Evolutionary conservation across 2,329 filamentous ascomycete species (phyloP).

Genomic region (Neonectria magnoliae): DNA sequence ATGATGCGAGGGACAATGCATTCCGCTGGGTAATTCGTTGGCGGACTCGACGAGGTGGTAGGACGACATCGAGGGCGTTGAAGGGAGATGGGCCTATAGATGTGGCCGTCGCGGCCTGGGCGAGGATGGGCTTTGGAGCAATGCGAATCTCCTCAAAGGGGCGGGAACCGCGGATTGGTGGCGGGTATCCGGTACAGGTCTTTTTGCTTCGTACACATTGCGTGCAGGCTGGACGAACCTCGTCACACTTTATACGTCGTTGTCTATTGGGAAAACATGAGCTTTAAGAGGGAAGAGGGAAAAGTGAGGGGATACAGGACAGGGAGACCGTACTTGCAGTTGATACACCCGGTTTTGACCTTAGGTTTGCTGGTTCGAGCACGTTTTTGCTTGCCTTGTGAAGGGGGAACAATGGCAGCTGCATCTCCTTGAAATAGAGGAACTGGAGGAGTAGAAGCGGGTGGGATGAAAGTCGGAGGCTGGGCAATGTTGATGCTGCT

Average conservation of each 20-base stretch:
- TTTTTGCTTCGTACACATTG: slow-evolving; percentile 70
- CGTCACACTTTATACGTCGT: slow-evolving; percentile 74
- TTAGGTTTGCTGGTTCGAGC: slow-evolving; percentile 66
- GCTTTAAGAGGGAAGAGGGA: slow-evolving; percentile 25
- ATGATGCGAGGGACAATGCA: slow-evolving; percentile 38
- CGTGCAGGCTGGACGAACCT: slow-evolving; percentile 67
- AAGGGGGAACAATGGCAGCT: neutral
- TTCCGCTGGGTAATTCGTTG: slow-evolving; percentile 33
- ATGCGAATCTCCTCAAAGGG: slow-evolving; percentile 60
- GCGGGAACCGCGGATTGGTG: slow-evolving; percentile 59
- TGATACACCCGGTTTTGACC: slow-evolving; percentile 73
- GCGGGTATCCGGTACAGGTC: slow-evolving; percentile 70
- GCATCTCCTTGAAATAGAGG: slow-evolving; percentile 7
- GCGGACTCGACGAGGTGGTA: slow-evolving; percentile 47
- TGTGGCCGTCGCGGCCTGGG: slow-evolving; percentile 33
- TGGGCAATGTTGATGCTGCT: slow-evolving; percentile 15
- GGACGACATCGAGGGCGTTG: slow-evolving; percentile 36
- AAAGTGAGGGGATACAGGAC: slow-evolving; percentile 7
- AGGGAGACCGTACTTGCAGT: slow-evolving; percentile 69
- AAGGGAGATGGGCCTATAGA: slow-evolving; percentile 26
- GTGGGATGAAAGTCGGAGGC: slow-evolving; percentile 16
- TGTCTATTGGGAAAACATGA: slow-evolving; percentile 52
- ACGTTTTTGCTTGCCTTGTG: slow-evolving; percentile 49
- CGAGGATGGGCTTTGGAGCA: slow-evolving; percentile 56
- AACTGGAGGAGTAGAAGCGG: slow-evolving; percentile 10